A percentile compares a stretch with the other conserved stretches of the same genome.
Conservation (phyloP, 257 asterid species). For the Petrea volubilis region DNA sequence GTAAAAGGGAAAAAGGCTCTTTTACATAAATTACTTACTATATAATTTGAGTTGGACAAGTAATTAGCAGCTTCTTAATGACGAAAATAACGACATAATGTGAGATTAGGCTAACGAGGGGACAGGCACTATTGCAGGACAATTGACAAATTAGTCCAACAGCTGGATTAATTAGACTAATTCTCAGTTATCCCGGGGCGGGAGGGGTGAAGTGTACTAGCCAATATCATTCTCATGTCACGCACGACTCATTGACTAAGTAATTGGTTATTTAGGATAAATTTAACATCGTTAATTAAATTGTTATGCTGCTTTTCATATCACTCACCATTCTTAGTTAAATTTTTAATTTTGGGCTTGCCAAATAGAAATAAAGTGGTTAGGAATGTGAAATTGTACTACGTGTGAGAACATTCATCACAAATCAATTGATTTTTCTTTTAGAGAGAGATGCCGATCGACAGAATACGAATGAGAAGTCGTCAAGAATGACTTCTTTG, state of each 20-base stretch:
- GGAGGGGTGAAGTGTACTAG: constrained; percentile 3
- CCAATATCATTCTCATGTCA: neutral
- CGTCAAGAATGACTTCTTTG: constrained; percentile 26
- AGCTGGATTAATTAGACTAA: constrained; percentile 14
- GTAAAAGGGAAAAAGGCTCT: constrained; percentile 14
- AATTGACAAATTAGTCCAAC: constrained; percentile 2
- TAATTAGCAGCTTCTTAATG: constrained; percentile 2
- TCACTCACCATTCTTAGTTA: too few relatives aligned
- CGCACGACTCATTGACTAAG: neutral
- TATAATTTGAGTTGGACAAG: constrained; percentile 9
- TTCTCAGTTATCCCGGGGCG: neutral
- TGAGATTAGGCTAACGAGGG: constrained; percentile 13
- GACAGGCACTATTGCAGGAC: neutral
- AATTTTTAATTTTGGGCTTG: too few relatives aligned
- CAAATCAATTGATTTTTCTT: too few relatives aligned
- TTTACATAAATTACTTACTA: neutral
- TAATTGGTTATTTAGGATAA: neutral
- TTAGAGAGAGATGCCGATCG: neutral
- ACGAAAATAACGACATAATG: neutral
- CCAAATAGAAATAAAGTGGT: too few relatives aligned
- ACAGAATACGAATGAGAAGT: constrained; percentile 11
- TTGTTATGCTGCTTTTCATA: too few relatives aligned
- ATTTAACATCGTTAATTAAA: too few relatives aligned
- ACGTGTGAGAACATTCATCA: too few relatives aligned
- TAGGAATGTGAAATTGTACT: too few relatives aligned